Evolutionary conservation across 2,329 filamentous ascomycete genomes (phyloP), one percentile per base, ranked within the genome.

Genomic region (Microcera coccophila): DNA sequence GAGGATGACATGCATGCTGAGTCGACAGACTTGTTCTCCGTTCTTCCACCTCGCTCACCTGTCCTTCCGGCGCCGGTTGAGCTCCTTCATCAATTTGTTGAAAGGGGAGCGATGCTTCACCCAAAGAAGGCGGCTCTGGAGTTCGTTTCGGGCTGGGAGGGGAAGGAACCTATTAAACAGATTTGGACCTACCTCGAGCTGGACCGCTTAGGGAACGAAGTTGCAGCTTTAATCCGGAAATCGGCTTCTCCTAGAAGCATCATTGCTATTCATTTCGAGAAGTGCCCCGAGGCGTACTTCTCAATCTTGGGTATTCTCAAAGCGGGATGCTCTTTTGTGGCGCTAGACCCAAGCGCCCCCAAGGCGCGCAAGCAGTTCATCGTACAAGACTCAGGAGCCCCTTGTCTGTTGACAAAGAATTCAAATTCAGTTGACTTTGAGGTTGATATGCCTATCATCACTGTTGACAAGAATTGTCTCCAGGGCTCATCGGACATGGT

Each of bases 241-340:
- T 62, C 71, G 16, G 74, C 79, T 1, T 48, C 61, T 0, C 69
- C 77, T 0, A 84, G 86, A 69, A 62, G 59, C 19, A 79, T 90
- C 4, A 72, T 95, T 17, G 87, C 81, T 1, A 75, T 91, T 8
- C 89, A 85, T 58, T 94, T 94, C 56, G 81, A 89, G 42, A 95
- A 95, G 60, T 90, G 84, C 47, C 83, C 89, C 0, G 85, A 91
- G 58, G 89, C 88, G 0, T 90, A 87, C 28, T 87, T 93, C 55
- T 78, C 84, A 1, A 90, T 94, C 29, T 69, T 94, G 2, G 89
- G 88, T 1, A 83, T 93, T 41, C 67, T 94, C 22, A 95, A 95
- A 61, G 80, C 85, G 5, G 89, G 89, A 0, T 90, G 85, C 59
- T 79, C 84, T 1, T 94, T 90, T 62, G 74, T 95, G 14, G 87